phyloP scores from a whole-genome alignment of 257 asterid species.

The Haberlea rhodopensis region DNA sequence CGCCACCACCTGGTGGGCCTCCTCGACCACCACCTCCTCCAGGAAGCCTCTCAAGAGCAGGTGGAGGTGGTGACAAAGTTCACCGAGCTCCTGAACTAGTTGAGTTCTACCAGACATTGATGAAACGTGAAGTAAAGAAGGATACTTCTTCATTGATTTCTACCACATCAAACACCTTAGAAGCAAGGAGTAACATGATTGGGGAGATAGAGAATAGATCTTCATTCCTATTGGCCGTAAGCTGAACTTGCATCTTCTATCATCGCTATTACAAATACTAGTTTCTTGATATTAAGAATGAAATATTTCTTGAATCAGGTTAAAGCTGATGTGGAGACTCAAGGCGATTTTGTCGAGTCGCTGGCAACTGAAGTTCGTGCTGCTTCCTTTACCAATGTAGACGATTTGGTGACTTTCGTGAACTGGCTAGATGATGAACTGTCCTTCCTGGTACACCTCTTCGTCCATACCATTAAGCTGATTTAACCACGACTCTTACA shows the following conservation, averaged over 20 bases:
- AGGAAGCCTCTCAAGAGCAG: slow-evolving; percentile 56
- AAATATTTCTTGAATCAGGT: slow-evolving; percentile 52
- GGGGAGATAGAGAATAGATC: slow-evolving; percentile 97
- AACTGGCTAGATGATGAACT: slow-evolving; percentile 98
- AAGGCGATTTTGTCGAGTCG: slow-evolving; percentile 90
- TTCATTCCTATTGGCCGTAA: slow-evolving; percentile 84
- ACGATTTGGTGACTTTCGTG: slow-evolving; percentile 82
- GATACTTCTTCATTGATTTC: slow-evolving; percentile 63
- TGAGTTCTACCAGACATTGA: slow-evolving; percentile 84
- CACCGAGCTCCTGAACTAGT: slow-evolving; percentile 98
- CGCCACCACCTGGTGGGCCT: slow-evolving; percentile 85
- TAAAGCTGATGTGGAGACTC: slow-evolving; percentile 96
- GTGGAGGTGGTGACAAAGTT: slow-evolving; percentile 74
- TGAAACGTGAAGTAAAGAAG: slow-evolving; percentile 94
- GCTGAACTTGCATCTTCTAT: slow-evolving; percentile 27
- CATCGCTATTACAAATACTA: background rate
- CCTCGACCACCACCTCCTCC: slow-evolving; percentile 96
- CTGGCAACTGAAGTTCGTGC: slow-evolving; percentile 89
- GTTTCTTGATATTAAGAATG: slow-evolving; percentile 24
- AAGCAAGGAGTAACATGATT: slow-evolving; percentile 90
- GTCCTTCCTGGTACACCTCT: slow-evolving; percentile 67
- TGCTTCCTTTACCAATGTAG: slow-evolving; percentile 59
- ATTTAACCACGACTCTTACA: slow-evolving; percentile 4
- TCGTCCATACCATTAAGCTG: background rate
- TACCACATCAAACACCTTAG: slow-evolving; percentile 54